Evolutionary conservation across 1,284 basidiomycete species (phyloP), one percentile per base, ranked within the genome.

Genomic region (Tilletia setariae): DNA sequence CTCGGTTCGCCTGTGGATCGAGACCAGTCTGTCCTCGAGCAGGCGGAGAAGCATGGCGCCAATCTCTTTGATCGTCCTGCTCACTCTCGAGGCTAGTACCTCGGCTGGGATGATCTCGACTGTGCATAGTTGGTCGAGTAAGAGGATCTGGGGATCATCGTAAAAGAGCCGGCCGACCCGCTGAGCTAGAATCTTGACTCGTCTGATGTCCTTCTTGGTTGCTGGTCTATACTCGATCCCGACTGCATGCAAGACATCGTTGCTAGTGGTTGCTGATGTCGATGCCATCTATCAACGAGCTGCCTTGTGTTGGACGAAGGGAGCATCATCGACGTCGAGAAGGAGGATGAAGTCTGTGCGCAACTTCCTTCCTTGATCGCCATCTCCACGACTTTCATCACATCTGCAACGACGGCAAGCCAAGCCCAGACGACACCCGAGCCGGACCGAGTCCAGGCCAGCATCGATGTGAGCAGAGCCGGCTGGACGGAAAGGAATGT

Each of bases 21-120:
- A 84, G 74, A 76, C 82, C 68, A 98, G 85, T 70, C 90, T 88
- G 83, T 97, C 93, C 71, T 90, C 90, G 65, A 91, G 87, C 68
- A 98, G 86, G 65, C 90, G 90, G 13, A 91, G 91, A 82, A 93
- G 91, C 81, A 96, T 86, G 84, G 94, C 95, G 82, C 92, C 90
- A 73, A 98, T 85, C 83, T 98, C 96, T 81, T 94, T 95, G n/a
- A 90, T 87, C 79, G 91, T 90, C 70, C 96, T 85, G 1, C 92
- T 92, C 85, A 95, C 89, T 70, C 91, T 86, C 67, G 90, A 90
- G 11, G 93, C 92, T 78, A 98, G 85, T 73, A 94, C 91, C 83
- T 95, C 93, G 82, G 94, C 92, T 83, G 93, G 92, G 79, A 94
- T 96, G 92, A 94, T 92, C 76, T 91, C 89, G 84, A 93, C 89